Base-by-base conservation (phyloP, 2,329 filamentous ascomycete genomes). In the Passalora sequoiae region DNA sequence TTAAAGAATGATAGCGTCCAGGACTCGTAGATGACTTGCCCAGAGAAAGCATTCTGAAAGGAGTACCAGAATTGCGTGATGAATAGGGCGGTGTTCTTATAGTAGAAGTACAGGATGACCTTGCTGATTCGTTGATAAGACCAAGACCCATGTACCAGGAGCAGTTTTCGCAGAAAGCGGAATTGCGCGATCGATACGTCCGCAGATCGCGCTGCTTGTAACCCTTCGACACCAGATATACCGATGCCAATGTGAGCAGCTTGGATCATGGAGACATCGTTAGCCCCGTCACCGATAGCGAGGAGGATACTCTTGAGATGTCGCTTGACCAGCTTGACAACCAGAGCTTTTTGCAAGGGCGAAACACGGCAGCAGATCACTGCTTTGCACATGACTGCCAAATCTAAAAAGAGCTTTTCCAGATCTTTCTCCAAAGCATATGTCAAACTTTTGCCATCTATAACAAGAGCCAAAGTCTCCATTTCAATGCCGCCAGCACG, bases 1-100 rank as follows among this genome's bases (percentile, higher is more conserved):
- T 98, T 98, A 76, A 96, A 98, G 71, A 97, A 94, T 6, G 91
- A 95, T n/a, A 98, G 73, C 0, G 89, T 96, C 94, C 94, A 98
- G 7, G 92, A 97, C 69, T 98, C 92, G 76, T 89, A 97, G 63
- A 98, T 97, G 62, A 97, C 88, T 64, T 96, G 84, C 39, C 92
- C 92, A 1, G 91, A 97, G 68, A 97, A 98, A 54, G 87, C 86
- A 66, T 98, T 98, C 77, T 95, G 89, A 73, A 98, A 98, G 0
- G 89, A 87, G 31, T 54, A 60, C 88, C 94, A 98, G 65, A 98
- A 98, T 64, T 98, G 94, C 47, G 94, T 98, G 85, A 98, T 89
- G 70, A 97, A 98, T 49, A 98, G 74, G 15, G 89, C 84, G 55
- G 97, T 96, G 69, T 98, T 98, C 76, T 98, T 98, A 76, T 98